Base-by-base conservation (phyloP, 2,329 filamentous ascomycete genomes). In the Corniculantispora saksenae region DNA sequence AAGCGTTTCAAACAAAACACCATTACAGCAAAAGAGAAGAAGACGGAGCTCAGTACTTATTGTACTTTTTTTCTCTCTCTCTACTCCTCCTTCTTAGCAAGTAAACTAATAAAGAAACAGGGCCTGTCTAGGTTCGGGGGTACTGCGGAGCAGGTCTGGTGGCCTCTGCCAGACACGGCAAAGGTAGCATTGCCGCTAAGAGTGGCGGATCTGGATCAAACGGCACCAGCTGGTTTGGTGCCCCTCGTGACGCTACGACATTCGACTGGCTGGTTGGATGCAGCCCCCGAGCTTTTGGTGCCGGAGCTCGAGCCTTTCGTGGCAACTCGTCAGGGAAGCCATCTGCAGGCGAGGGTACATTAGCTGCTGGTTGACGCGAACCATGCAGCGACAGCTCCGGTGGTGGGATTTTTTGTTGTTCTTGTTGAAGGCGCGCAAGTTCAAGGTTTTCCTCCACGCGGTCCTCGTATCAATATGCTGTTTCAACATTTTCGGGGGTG, bases 121-220 rank as follows among this genome's bases (percentile, higher is more conserved):
- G 17, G 38, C 38, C 17, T 25, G 32, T 32, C 56, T 40, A 57
- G 53, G 55, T 48, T 65, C 51, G 57, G 63, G 35, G 63, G 29
- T 51, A 61, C 43, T 65, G 43, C 63, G 63, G 54, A 58, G 53
- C 29, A 21, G 54, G 54, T 58, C 61, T 64, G 54, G 61, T 58
- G 45, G 43, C 51, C 45, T 19, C 45, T 53, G 38, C 25, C 25
- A 51, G 54, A 48, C 12, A 45, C n/a, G n/a, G 19, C 19, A 47
- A 43, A 15, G 15, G 23, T 57, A 1, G 60, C 10, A 48, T 43
- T 23, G 8, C 23, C 54, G 61, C 61, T 63, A 58, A 13, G 45
- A 58, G 61, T 58, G 54, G 61, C 61, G 61, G 63, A 65, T 65
- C 63, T 65, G 58, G 47, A 61, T 53, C 47, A 50, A 51, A 40